Evolutionary conservation across 768 basidiomycete species (phyloP), one percentile per base, ranked within the genome.

Genomic region (Pseudohyphozyma bogoriensis): DNA sequence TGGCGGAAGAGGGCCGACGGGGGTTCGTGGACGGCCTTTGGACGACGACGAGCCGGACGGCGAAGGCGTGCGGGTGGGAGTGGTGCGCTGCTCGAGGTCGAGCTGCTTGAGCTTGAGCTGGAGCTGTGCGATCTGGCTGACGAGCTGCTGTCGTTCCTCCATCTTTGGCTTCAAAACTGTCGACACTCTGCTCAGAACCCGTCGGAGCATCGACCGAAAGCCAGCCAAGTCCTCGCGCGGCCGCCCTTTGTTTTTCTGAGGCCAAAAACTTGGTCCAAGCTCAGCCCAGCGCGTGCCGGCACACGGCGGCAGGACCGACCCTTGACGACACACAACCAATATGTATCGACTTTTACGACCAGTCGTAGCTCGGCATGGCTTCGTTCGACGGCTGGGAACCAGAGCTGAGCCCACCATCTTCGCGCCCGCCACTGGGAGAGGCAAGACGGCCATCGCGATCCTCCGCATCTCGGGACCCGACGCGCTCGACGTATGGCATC

Each of bases 351-450:
- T n/a, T n/a, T n/a, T n/a, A n/a, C n/a, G n/a, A n/a, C n/a, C n/a
- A n/a, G n/a, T n/a, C n/a, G n/a, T n/a, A n/a, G n/a, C n/a, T n/a
- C n/a, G n/a, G n/a, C n/a, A n/a, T n/a, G n/a, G n/a, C n/a, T n/a
- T n/a, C n/a, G n/a, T n/a, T n/a, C n/a, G n/a, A n/a, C n/a, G n/a
- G n/a, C n/a, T n/a, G n/a, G n/a, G n/a, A n/a, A n/a, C n/a, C n/a
- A n/a, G n/a, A n/a, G n/a, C n/a, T n/a, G 39, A 49, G 5, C 65
- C 65, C 10, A 92, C 90, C 3, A 87, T 93, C 49, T 93, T 86
- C 71, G 90, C 89, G 2, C 78, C 91, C 31, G 87, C 89, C 0
- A 90, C 89, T 0, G 87, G 89, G 2, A 82, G 85, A 3, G 90
- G 89, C 1, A 89, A 84, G 63, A 88, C 81, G 5, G 90, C 89